These are phyloP conservation scores for Apiotrichum akiyoshidainum DNA, from an alignment of 1,284 basidiomycete species.

Conservation along the genomic window DNA sequence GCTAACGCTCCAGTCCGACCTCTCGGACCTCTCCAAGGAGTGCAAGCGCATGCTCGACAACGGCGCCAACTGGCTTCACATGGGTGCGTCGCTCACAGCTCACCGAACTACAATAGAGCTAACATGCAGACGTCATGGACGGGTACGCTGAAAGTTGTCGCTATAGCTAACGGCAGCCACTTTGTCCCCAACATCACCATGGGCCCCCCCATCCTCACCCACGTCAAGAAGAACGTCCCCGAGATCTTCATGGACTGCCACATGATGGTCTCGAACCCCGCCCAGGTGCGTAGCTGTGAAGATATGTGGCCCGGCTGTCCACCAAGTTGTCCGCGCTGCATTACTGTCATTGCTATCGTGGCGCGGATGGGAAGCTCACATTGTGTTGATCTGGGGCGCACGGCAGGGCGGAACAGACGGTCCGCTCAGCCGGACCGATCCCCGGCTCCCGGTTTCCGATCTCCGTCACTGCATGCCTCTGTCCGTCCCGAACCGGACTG, in stretches of 20 bases:
- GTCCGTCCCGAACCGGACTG: no score
- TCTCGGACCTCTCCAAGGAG: slow-evolving; percentile 84
- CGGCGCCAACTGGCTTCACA: slow-evolving; percentile 93
- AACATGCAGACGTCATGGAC: slow-evolving; percentile 82
- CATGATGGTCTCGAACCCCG: slow-evolving; percentile 98
- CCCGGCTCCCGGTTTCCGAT: no score
- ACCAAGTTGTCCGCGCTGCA: no score
- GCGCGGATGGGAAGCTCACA: no score
- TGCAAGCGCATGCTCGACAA: slow-evolving; percentile 88
- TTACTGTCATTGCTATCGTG: neutral
- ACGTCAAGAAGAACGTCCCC: slow-evolving; percentile 83
- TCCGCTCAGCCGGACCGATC: neutral
- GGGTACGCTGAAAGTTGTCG: slow-evolving; percentile 58
- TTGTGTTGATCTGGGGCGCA: neutral
- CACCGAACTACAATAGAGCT: neutral
- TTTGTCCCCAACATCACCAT: slow-evolving; percentile 99
- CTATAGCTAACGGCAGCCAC: slow-evolving; percentile 56
- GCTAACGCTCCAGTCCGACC: slow-evolving; percentile 63
- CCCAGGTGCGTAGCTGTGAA: slow-evolving; percentile 62
- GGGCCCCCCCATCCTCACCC: slow-evolving; percentile 85
- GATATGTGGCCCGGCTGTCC: no score
- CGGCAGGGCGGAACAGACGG: neutral
- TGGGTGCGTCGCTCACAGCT: slow-evolving; percentile 51
- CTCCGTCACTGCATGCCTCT: no score
- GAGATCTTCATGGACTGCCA: slow-evolving; percentile 99